Evolutionary conservation across 108 stramenopile species (phyloP), one percentile per base, ranked within the genome.

Genomic region (Schizochytrium sp.): DNA sequence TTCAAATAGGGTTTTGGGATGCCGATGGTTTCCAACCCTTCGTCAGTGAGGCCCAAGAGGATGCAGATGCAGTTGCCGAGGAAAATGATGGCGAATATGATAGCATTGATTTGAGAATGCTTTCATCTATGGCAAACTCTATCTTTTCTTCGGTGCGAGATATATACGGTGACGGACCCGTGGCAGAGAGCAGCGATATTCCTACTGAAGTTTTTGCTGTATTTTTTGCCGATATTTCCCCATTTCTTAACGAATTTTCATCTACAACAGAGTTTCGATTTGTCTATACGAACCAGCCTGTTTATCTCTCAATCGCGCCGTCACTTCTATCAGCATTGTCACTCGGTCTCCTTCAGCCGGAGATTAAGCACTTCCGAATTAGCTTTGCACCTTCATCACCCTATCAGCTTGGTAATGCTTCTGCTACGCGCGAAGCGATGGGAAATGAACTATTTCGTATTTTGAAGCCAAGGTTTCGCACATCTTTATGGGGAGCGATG

Each of bases 251-350:
- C 50, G 76, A 83, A 38, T 46, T 47, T 40, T 17, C 5, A 47
- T 15, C 5, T 7, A 69, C 64, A 69, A 53, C 76, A 53, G 47
- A 50, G 5, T 2, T 55, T 8, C 47, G 53, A n/a, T 83, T 83
- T 42, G 76, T 83, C 17, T 83, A 83, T 53, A 83, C 76, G 0
- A 83, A 83, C 76, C 38, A 55, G 76, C 76, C 76, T 5, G 28
- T 83, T 8, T 83, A 83, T 53, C 53, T 83, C 17, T 55, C 76
- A 7, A 40, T 83, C 5, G 50, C 76, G 45, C 76, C 76, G 10
- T 12, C 76, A 10, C 45, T 83, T 0, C 53, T 83, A 5, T 55
- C 47, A 5, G 76, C 47, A 0, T 53, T 83, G 50, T 83, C 76
- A 8, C 38, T 83, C 15, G 76, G 76, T 53, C 13, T 83, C 2